These are phyloP conservation scores for Dysphania ambrosioides DNA, from an alignment of 148 eudicot genomes.

Conservation along the genomic window DNA sequence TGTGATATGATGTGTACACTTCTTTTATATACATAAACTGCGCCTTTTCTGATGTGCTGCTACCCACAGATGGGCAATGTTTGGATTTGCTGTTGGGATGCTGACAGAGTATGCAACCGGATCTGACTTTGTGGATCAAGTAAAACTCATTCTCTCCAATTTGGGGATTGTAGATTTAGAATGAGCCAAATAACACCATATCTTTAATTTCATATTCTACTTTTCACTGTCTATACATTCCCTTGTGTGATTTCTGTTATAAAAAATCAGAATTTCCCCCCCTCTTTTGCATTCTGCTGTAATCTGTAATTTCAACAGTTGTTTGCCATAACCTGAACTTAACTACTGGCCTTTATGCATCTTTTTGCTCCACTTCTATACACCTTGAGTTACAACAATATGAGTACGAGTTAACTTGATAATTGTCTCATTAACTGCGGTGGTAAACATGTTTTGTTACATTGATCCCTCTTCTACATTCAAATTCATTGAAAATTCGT, in stretches of 20 bases:
- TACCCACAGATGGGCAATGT: slow-evolving; percentile 91
- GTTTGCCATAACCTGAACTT: neutral
- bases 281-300: slow-evolving; percentile 2
- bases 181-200: slow-evolving; percentile 29
- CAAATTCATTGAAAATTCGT: too few species aligned
- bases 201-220: slow-evolving; percentile 12
- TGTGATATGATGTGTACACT: neutral
- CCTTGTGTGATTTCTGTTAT: slow-evolving; percentile 20
- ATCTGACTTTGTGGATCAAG: slow-evolving; percentile 88
- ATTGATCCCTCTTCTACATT: too few species aligned
- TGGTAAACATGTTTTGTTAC: too few species aligned
- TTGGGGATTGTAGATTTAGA: slow-evolving; percentile 86
- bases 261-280: neutral
- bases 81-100: slow-evolving; percentile 96
- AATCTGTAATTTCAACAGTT: neutral
- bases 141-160: slow-evolving; percentile 90
- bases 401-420: too few species aligned
- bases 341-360: neutral
- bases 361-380: neutral
- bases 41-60: neutral
- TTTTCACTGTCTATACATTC: slow-evolving; percentile 3
- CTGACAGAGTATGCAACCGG: slow-evolving; percentile 97
- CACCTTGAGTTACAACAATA: too few species aligned
- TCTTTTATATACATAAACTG: neutral
- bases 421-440: too few species aligned